Percentiles rank a stretch among this genome's conserved stretches.
Conservation (phyloP, 805 yeast genomes). For the Wickerhamiella brachini region DNA sequence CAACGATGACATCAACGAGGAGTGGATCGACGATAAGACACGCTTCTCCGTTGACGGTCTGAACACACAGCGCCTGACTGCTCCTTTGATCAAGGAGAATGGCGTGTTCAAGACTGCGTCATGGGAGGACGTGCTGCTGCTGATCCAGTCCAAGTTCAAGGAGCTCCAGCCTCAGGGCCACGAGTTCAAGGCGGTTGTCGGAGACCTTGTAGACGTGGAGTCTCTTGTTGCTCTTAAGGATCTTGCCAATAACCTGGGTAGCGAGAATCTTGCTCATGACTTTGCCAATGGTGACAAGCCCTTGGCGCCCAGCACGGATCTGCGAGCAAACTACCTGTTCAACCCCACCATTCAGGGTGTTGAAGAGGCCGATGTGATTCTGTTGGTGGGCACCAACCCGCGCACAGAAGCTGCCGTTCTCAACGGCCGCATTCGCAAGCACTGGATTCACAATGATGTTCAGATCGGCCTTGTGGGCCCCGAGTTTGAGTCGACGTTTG, state of each 20-base stretch:
- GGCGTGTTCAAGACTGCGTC: constrained; percentile 58
- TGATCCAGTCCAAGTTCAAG: constrained; percentile 48
- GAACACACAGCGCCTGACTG: constrained; percentile 72
- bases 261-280: constrained; percentile 71
- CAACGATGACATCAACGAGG: constrained; percentile 78
- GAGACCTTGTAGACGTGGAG: constrained; percentile 74
- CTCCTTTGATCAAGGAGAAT: constrained; percentile 61
- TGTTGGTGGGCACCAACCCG: constrained; percentile 76
- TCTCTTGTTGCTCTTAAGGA: constrained; percentile 72
- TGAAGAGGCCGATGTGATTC: constrained; percentile 69
- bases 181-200: constrained; percentile 70
- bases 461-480: constrained; percentile 58
- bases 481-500: constrained; percentile 63
- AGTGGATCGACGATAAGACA: constrained; percentile 82
- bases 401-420: constrained; percentile 83
- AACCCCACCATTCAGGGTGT: constrained; percentile 68
- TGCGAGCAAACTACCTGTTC: constrained; percentile 68
- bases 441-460: constrained; percentile 61
- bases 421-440: constrained; percentile 70
- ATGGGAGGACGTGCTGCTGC: constrained; percentile 74
- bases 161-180: constrained; percentile 45
- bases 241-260: constrained; percentile 57
- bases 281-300: constrained; percentile 41
- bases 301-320: constrained; percentile 54
- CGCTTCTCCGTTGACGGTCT: constrained; percentile 78